Evolutionary conservation across 345 rosid species (phyloP).

Genomic region (Trapa incisa): DNA sequence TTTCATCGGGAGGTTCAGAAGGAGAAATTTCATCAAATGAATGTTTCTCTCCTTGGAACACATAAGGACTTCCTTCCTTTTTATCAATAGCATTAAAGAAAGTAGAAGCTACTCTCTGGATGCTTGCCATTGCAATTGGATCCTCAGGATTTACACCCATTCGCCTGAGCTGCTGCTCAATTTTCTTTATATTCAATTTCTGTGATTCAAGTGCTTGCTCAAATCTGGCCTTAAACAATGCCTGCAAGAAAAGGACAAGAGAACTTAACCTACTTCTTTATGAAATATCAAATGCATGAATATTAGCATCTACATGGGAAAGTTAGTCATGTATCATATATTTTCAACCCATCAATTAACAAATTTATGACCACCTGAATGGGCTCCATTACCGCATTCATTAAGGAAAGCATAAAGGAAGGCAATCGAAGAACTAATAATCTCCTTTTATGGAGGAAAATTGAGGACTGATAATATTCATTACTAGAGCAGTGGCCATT

Average conservation of each 20-base stretch:
- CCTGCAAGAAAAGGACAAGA: constrained; percentile 36
- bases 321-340: neutral
- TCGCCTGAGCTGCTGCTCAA: constrained; percentile 76
- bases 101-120: constrained; percentile 94
- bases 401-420: neutral
- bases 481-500: neutral
- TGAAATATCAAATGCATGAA: neutral
- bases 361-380: neutral
- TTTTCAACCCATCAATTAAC: neutral
- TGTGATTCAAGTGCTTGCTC: constrained; percentile 99
- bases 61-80: constrained; percentile 90
- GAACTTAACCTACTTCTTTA: constrained; percentile 2
- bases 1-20: constrained; percentile 47
- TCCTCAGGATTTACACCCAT: constrained; percentile 94
- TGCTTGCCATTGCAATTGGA: constrained; percentile 97
- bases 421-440: neutral
- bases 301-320: neutral
- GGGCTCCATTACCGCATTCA: neutral
- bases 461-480: no score
- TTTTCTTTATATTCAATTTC: constrained; percentile 88
- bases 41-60: constrained; percentile 50
- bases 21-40: constrained; percentile 19
- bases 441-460: no score
- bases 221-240: constrained; percentile 89
- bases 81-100: constrained; percentile 91